Evolutionary conservation across 2,329 filamentous ascomycete genomes (phyloP), one percentile per base, ranked within the genome.

Genomic region (Parastagonospora nodorum): DNA sequence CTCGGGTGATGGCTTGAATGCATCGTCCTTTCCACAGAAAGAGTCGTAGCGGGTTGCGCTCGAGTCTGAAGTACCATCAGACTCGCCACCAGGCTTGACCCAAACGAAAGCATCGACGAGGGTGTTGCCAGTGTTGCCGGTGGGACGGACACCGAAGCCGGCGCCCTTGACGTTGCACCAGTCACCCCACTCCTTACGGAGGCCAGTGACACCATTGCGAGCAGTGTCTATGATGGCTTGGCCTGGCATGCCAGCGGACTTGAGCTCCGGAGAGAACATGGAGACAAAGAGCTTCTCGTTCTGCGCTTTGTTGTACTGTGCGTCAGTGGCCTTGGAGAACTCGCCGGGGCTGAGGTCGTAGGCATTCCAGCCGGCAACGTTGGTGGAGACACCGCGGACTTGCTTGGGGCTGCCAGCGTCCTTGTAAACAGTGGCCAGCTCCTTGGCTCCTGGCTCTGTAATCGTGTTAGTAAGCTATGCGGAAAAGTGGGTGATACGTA

Each of bases 131-230:
- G 86, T 89, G 67, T 80, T 77, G 24, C 81, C 75, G 0, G 82
- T 82, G 1, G 85, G 85, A 9, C 84, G 80, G 12, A 75, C 74
- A 58, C 86, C 86, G 59, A 88, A 88, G 10, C 86, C 85, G 44
- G 84, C 83, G 37, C 82, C 83, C 50, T 78, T 82, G 60, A 87
- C 77, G 68, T 87, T 88, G 77, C 86, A 88, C 86, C 86, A 88
- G 72, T 88, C 76, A 36, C 85, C 85, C 84, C 85, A 87, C 45
- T 74, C 74, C 53, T 75, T 72, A 66, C 83, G 81, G 33, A 73
- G 66, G 28, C 65, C 38, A 61, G 64, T 58, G 36, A 72, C 69
- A 77, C 81, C 86, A 50, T 85, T 87, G 66, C 87, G 85, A 68
- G 78, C 73, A 14, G 79, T 81, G 51, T 84, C 82, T 32, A 77